A percentile compares a stretch with the other conserved stretches of the same genome.
Evolutionary conservation across 2,329 filamentous ascomycete genomes (phyloP).

Genomic region (Dactylellina haptotyla): DNA sequence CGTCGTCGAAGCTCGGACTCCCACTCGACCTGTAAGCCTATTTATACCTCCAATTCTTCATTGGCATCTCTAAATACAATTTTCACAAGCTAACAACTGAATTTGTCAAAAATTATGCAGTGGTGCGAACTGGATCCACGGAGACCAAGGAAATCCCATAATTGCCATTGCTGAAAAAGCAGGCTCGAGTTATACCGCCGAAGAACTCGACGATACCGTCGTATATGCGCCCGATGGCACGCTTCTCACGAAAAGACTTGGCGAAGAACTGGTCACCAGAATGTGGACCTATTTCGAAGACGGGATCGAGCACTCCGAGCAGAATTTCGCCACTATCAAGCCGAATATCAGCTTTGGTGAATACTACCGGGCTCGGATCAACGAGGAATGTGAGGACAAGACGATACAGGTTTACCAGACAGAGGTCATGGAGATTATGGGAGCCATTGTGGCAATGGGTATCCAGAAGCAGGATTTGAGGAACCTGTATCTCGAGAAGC

Average conservation of each 20-base stretch:
- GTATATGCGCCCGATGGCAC: constrained; percentile 70
- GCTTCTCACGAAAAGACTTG: constrained; percentile 65
- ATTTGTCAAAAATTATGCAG: constrained; percentile 59
- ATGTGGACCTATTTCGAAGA: constrained; percentile 76
- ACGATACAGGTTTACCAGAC: constrained; percentile 56
- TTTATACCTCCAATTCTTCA: neutral
- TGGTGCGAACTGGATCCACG: constrained; percentile 84
- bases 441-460: constrained; percentile 75
- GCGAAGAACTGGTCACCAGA: constrained; percentile 65
- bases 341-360: constrained; percentile 50
- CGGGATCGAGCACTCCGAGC: constrained; percentile 74
- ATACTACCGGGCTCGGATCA: constrained; percentile 62
- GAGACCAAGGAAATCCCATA: constrained; percentile 76
- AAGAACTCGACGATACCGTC: constrained; percentile 61
- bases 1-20: constrained; percentile 52
- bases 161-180: constrained; percentile 73
- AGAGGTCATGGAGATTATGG: constrained; percentile 72
- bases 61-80: neutral
- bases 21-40: constrained; percentile 47
- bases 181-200: constrained; percentile 61
- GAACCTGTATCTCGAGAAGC: constrained; percentile 82
- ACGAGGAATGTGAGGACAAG: constrained; percentile 58
- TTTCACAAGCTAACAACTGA: neutral
- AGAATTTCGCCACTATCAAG: constrained; percentile 63
- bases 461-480: constrained; percentile 74